Base-by-base conservation (phyloP, 257 asterid genomes). In the Jacaranda mimosifolia region DNA sequence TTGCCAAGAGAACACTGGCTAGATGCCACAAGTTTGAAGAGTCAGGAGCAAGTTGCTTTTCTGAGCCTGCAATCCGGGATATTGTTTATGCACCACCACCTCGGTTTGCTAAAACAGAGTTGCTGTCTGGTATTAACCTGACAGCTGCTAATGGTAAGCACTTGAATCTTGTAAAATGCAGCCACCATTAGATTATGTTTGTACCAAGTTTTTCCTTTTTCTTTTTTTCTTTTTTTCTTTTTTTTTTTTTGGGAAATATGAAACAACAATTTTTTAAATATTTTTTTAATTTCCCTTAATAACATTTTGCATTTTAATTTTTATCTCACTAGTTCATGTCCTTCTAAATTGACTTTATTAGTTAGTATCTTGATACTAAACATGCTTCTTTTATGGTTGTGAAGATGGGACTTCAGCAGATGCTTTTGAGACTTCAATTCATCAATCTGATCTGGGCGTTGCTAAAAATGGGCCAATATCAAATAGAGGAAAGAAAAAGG, bases 401-500 rank as follows among this genome's bases (percentile, higher is more conserved):
- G 84, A 83, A 83, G 95, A 79, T 42, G 75, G 85, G 59, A 65
- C 67, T 73, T 70, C 75, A 17, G 32, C 68, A 45, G 81, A 84
- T 73, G 73, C 84, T 70, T 77, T 76, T 66, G 90, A 87, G 51
- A 70, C 79, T 76, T 85, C 77, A 49, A 70, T 71, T 78, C 82
- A 78, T 71, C 90, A 81, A 68, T 80, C 83, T 11, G 87, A 85
- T 75, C 90, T 76, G 11, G 79, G 90, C 67, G 82, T 81, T 73
- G 90, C 86, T 11, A 87, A 82, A 83, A 86, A 78, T 43, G 92
- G 97, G 65, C 91, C 97, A 36, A 68, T 82, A 75, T 83, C 86
- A 65, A 92, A 91, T 82, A 86, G 97, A 79, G 97, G 95, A 79
- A 92, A 86, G 93, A 94, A 87, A 78, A 94, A 86, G 84, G 98